phyloP scores from a whole-genome alignment of 2,329 filamentous ascomycete species.

The Paecilomyces fulvus region DNA sequence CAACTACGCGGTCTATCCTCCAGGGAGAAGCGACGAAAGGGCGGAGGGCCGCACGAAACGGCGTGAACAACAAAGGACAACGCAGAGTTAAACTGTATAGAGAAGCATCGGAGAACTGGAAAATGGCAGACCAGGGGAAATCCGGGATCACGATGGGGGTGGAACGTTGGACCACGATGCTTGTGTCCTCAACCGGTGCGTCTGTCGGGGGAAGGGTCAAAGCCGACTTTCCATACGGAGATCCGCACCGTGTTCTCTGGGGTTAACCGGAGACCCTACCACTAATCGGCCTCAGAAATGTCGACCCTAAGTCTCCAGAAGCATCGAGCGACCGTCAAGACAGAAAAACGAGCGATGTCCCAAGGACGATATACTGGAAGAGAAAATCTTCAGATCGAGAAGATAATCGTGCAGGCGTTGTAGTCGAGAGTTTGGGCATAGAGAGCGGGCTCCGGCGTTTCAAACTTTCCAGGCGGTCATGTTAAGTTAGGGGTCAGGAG shows the following conservation, averaged over 20 bases:
- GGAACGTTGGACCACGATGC: neutral
- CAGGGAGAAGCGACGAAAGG: neutral
- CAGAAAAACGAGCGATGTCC: neutral
- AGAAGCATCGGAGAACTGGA: neutral
- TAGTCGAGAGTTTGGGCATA: neutral
- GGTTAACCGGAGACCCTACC: neutral
- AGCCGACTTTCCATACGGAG: neutral
- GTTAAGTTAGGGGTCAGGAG: neutral
- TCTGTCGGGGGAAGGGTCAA: neutral
- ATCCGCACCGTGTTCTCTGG: neutral
- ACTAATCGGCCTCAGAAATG: neutral
- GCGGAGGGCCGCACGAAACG: neutral
- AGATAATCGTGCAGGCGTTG: neutral
- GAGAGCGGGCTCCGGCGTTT: constrained; percentile 13
- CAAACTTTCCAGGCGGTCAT: constrained; percentile 9
- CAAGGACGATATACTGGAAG: neutral
- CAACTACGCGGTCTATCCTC: neutral
- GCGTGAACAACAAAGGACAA: neutral
- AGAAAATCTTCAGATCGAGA: neutral
- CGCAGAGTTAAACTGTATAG: neutral
- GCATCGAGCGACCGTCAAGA: neutral
- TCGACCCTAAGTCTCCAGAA: neutral
- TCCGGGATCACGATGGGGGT: neutral
- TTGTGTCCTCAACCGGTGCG: neutral
- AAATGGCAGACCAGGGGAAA: neutral